Percentiles rank a stretch among this genome's conserved stretches.
Conservation (phyloP, 768 basidiomycete genomes). For the Termitomyces sp. region DNA sequence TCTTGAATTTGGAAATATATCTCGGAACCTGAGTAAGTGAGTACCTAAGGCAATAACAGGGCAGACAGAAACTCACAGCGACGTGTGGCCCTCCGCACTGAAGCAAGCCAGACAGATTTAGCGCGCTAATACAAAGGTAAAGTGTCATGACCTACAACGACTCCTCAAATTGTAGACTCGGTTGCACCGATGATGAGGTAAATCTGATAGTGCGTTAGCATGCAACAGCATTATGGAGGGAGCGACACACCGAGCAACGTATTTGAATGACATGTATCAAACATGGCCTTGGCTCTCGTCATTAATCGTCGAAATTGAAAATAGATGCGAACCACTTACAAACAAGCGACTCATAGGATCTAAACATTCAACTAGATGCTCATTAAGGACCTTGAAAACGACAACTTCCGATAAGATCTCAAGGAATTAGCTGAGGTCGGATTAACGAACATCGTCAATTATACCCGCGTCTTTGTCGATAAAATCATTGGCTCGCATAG, state of each 20-base stretch:
- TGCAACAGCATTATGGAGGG: not conserved
- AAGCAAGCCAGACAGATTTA: too few species aligned
- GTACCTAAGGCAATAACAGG: not conserved
- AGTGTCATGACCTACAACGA: not conserved
- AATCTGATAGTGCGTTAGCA: not conserved
- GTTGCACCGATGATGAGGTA: conserved; percentile 2
- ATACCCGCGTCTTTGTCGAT: not conserved
- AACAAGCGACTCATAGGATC: not conserved
- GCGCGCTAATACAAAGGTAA: too few species aligned
- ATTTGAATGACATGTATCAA: conserved; percentile 4
- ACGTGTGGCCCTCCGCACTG: not conserved
- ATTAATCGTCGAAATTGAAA: not conserved
- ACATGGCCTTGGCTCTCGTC: not conserved
- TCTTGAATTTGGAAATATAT: not conserved
- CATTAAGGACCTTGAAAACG: not conserved
- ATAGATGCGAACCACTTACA: not conserved
- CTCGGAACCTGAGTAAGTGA: not conserved
- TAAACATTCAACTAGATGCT: not conserved
- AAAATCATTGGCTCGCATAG: not conserved
- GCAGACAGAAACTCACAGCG: not conserved
- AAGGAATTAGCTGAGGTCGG: not conserved
- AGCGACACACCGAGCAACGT: not conserved
- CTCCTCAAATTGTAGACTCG: conserved; percentile 1
- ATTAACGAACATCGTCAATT: not conserved
- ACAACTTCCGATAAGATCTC: not conserved